Conservation (phyloP, 495 filamentous ascomycete species). For the Podospora conica region DNA sequence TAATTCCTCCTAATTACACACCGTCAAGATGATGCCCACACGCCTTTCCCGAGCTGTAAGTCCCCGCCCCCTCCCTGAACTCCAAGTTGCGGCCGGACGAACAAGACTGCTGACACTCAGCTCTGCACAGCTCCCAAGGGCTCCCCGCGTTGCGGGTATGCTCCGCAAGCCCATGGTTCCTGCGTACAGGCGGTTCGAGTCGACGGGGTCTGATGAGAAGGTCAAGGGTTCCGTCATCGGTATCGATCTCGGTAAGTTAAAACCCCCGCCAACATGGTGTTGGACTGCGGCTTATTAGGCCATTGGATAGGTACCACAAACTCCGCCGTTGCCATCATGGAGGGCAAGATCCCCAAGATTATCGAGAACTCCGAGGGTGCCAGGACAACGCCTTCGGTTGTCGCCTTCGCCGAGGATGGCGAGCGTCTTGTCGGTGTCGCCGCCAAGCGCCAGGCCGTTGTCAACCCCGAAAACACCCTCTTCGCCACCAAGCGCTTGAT, state of each 20-base stretch:
- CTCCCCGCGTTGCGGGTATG: constrained; percentile 58
- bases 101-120: constrained; percentile 6
- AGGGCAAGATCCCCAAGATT: constrained; percentile 89
- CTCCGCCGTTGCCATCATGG: constrained; percentile 96
- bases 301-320: constrained; percentile 75
- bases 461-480: constrained; percentile 98
- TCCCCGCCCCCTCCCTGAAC: background rate
- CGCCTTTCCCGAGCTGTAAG: constrained; percentile 64
- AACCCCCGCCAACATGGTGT: background rate
- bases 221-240: constrained; percentile 95
- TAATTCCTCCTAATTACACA: constrained; percentile 30
- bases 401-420: constrained; percentile 94
- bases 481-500: constrained; percentile 99
- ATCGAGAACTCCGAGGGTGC: constrained; percentile 91
- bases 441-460: constrained; percentile 97
- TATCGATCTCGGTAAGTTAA: constrained; percentile 87
- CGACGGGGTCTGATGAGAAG: constrained; percentile 61
- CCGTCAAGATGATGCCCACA: constrained; percentile 57
- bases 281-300: constrained; percentile 21
- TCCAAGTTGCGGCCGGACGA: background rate
- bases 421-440: constrained; percentile 97
- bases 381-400: constrained; percentile 92
- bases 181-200: constrained; percentile 63
- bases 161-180: constrained; percentile 43
- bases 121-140: constrained; percentile 44